Evolutionary conservation across 257 asterid species (phyloP).

Genomic region (Jacaranda copaia): DNA sequence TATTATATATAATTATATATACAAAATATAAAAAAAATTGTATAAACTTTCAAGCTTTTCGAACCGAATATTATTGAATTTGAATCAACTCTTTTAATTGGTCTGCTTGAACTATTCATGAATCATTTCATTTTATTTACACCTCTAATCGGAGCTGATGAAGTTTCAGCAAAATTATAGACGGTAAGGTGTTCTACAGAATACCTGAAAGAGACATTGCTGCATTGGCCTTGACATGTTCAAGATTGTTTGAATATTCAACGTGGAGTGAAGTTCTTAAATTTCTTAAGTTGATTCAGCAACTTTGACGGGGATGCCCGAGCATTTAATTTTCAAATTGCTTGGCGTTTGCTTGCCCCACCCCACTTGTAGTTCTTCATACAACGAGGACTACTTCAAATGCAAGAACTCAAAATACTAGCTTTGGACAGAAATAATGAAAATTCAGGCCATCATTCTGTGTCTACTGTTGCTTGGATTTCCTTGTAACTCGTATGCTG

Average conservation of each 20-base stretch:
- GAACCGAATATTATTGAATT: too few relatives aligned
- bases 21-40: too few relatives aligned
- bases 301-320: background rate
- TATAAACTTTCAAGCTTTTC: too few relatives aligned
- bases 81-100: too few relatives aligned
- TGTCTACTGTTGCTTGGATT: slow-evolving; percentile 21
- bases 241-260: background rate
- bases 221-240: slow-evolving; percentile 15
- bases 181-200: background rate
- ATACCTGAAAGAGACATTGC: slow-evolving; percentile 20
- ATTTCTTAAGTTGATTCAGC: background rate
- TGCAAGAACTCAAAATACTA: slow-evolving; percentile 6
- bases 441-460: background rate
- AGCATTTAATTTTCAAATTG: background rate
- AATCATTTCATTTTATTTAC: too few relatives aligned
- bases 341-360: background rate
- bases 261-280: background rate
- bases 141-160: too few relatives aligned
- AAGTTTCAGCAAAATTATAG: background rate
- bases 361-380: background rate
- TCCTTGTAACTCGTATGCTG: background rate
- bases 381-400: background rate
- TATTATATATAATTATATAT: too few relatives aligned
- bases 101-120: too few relatives aligned
- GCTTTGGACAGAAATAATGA: background rate